Base-by-base conservation (phyloP, 208 protist genomes). In the Trypanosoma rangeli region DNA sequence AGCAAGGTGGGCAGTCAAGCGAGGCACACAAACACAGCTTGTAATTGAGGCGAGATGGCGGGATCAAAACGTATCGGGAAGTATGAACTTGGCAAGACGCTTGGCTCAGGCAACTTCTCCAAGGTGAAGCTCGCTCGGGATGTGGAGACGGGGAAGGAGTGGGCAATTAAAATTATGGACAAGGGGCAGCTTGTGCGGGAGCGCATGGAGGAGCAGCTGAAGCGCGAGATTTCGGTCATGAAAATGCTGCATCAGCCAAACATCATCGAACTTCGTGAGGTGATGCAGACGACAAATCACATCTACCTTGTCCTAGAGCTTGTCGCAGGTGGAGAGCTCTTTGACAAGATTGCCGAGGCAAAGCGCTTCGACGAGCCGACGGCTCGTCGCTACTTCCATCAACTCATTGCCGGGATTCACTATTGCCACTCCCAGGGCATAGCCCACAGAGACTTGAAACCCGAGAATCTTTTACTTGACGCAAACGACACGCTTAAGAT, bases 301-400 rank as follows among this genome's bases (percentile, higher is more conserved):
- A 92, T 95, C 67, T 97, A 95, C 73, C 83, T 97, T 28, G 88
- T 97, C 4, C 69, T 97, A n/a, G 90, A 97, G 70, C 82, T 97
- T 5, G 82, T 95, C 12, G 90, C 84, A 37, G 93, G 95, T 54
- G 97, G 97, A 0, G 95, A 98, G 76, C 79, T 98, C 44, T 98
- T 98, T 58, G 89, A 96, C 37, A 90, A 90, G 52, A 97, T 98
- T 58, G 83, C 81, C 5, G 64, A 58, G n/a, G 81, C 78, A 24
- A 88, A 84, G 35, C 76, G 82, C 56, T 97, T 98, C 64, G 64
- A 82, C 37, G 96, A 98, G 70, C 42, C 70, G 12, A 92, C 75
- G n/a, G 93, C 92, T 4, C 84, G 95, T 0, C 50, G 87, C 39
- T 98, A 97, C 82, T 98, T 98, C 70, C 94, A 98, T 65, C 95